These are phyloP conservation scores for Xylaria palmicola DNA, from an alignment of 495 filamentous ascomycete species.

Conservation along the genomic window DNA sequence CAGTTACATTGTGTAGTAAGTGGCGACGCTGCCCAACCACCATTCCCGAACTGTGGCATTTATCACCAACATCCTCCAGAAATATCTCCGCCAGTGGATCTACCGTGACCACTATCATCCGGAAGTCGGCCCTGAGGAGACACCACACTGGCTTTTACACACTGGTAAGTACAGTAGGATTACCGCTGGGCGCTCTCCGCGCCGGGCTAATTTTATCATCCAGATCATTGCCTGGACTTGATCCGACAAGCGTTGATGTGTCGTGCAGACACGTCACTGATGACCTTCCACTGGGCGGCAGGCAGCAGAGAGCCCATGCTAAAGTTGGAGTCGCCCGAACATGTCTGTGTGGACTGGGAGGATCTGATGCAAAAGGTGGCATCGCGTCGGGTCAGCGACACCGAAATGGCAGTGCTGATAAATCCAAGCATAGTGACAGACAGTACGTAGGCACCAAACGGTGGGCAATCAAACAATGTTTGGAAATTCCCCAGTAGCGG, in stretches of 20 bases:
- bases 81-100: background rate
- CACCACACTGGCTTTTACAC: too few species aligned
- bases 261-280: background rate
- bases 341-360: background rate
- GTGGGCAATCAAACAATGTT: too few species aligned
- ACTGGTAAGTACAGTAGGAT: background rate
- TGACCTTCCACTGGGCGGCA: background rate
- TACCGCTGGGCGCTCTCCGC: background rate
- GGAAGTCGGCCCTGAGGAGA: background rate
- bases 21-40: background rate
- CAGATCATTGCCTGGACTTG: background rate
- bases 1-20: background rate
- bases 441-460: too few species aligned
- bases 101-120: background rate
- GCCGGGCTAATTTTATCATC: background rate
- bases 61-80: background rate
- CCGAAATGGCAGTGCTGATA: too few species aligned
- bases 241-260: background rate
- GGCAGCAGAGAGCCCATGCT: background rate
- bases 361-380: too few species aligned
- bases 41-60: background rate
- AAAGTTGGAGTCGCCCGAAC: background rate
- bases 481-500: too few species aligned
- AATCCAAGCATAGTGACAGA: too few species aligned
- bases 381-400: too few species aligned